Base-by-base conservation (phyloP, 2,329 filamentous ascomycete species). In the Fusarium incarnatum region DNA sequence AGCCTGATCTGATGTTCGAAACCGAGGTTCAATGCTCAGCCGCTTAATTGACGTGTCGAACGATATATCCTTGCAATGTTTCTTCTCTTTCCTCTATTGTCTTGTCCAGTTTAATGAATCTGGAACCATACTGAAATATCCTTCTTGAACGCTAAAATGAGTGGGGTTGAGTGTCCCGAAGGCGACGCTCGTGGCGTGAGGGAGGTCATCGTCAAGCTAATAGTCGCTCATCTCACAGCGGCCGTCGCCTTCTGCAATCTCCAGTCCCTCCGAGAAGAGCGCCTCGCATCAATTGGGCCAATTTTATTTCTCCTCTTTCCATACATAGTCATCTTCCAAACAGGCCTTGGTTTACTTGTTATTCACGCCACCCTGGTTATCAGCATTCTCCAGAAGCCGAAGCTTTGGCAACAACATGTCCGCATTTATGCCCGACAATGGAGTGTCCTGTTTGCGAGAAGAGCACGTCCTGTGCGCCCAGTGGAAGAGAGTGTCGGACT, bases 201-300 rank as follows among this genome's bases (percentile, higher is more conserved):
- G 12, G 67, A 70, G 5, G 45, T 70, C 8, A n/a, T 70, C 2
- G 37, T 67, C 5, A 69, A 70, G 11, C 52, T 69, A 7, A 27
- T 67, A 3, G 20, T 69, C 15, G 61, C 67, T 1, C 66, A 69
- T 23, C 11, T 70, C 20, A 67, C 61, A 2, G 61, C 61, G 0
- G 8, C 46, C 6, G 34, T 55, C 4, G 61, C 67, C 0, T 69
- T 70, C 0, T 69, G 67, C 37, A 67, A 69, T 20, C 41, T 57
- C 10, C 56, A 62, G 6, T 62, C 56, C 3, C 28, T 63, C 0
- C 67, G 67, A 15, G 52, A 67, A 8, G 67, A 69, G 16, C 34
- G n/a, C 3, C 67, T 70, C 8, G 40, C 44, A 30, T 45, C 56
- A 1, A 55, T 70, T 4, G 67, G 70, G 2, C 67, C 67, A 12